Conservation (phyloP, 495 filamentous ascomycete genomes). For the Pseudotulostoma volvatum region DNA sequence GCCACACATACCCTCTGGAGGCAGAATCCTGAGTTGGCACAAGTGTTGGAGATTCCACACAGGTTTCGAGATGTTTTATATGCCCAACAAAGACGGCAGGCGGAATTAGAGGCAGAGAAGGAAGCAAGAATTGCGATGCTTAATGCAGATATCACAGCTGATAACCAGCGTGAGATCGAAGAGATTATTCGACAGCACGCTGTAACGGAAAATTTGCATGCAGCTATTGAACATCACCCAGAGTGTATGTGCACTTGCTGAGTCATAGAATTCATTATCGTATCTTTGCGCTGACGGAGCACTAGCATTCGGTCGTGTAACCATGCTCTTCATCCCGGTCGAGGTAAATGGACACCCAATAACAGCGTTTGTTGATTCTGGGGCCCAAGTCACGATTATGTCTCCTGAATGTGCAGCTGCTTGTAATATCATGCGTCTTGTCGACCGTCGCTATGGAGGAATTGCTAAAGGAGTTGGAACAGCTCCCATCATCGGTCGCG, state of each 20-base stretch:
- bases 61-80: conserved; percentile 56
- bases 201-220: conserved; percentile 86
- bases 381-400: conserved; percentile 98
- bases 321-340: conserved; percentile 91
- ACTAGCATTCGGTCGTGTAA: conserved; percentile 81
- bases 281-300: conserved; percentile 7
- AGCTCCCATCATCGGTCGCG: conserved; percentile 82
- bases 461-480: conserved; percentile 88
- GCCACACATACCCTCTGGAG: conserved; percentile 50
- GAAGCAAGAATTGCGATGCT: conserved; percentile 63
- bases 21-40: conserved; percentile 57
- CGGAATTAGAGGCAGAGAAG: conserved; percentile 52
- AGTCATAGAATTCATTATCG: not conserved
- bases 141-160: conserved; percentile 81
- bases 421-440: conserved; percentile 94
- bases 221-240: conserved; percentile 88
- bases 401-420: conserved; percentile 77
- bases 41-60: conserved; percentile 58
- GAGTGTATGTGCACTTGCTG: conserved; percentile 48
- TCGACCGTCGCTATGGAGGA: conserved; percentile 80
- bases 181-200: conserved; percentile 91
- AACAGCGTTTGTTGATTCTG: conserved; percentile 95
- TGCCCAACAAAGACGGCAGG: conserved; percentile 47
- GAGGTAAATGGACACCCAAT: conserved; percentile 84
- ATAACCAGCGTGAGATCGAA: conserved; percentile 83